Base-by-base conservation (phyloP, 2,329 filamentous ascomycete species). In the Pseudocercospora macadamiae region DNA sequence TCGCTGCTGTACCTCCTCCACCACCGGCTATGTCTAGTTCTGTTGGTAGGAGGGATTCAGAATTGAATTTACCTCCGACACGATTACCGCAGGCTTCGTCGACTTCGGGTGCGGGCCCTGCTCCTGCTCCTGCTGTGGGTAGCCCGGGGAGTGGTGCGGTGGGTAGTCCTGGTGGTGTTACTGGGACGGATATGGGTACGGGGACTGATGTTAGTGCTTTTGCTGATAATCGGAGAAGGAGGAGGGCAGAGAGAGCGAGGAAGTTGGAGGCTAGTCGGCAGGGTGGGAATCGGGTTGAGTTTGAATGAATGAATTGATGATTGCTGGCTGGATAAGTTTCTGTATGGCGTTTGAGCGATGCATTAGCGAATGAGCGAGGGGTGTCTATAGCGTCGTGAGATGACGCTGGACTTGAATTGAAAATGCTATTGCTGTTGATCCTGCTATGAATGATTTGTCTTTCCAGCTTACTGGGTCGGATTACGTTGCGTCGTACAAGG, bases 171-270 rank as follows among this genome's bases (percentile, higher is more conserved):
- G 80, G 81, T 57, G 56, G 49, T 28, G 54, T 55, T 23, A 75
- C 30, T 21, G 67, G 64, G 2, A 70, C 68, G 73, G 70, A 70
- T 54, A 63, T 70, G 75, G 73, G 69, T 3, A 74, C 72, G 10
- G 73, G 71, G 9, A 76, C 74, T 34, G 74, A 75, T 59, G 64
- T 75, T 8, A 75, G 72, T 64, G 68, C 81, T 57, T 84, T 83
- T 65, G 82, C 81, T 1, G 82, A 77, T 59, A 84, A 84, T 65
- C 75, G 82, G 48, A 71, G 80, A 55, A 72, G 82, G 59, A 74
- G 82, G 67, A 75, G 82, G 54, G 82, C 82, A 14, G 82, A 85
- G 68, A 71, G 82, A 61, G 80, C 80, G 52, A 74, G 78, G 51
- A 66, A 68, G 58, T 45, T 66, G 49, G 64, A 68, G 55, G 68